Base-by-base conservation (phyloP, 495 filamentous ascomycete species). In the Aspergillus wentii region DNA sequence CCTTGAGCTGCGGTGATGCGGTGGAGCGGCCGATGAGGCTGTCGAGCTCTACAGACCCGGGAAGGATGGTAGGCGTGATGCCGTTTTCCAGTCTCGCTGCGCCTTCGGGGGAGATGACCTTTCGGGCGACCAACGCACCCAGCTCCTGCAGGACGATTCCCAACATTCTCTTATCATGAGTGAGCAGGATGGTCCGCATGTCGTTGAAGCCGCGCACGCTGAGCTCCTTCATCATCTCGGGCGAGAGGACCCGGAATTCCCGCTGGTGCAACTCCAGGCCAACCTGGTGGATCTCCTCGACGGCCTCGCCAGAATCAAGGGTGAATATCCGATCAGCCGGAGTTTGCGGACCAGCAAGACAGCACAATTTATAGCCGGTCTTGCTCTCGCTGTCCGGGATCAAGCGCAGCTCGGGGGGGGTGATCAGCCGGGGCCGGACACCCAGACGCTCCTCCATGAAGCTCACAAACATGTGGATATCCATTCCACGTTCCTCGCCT, bases 91-190 rank as follows among this genome's bases (percentile, higher is more conserved):
- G 51, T 6, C 41, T n/a, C 4, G 21, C 21, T 1, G 51, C 65
- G 29, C 69, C 54, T 5, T 23, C 31, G 8, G 35, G 8, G 6
- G 55, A 54, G 11, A 72, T 27, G 9, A 59, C 49, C 1, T 35
- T 32, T 25, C 40, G 19, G 1, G 33, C 17, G 0, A 67, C 52
- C 1, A 71, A 44, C 3, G 36, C 29, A 4, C 43, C 37, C 1
- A 70, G 35, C 30, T 72, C 66, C 41, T 67, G 53, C 11, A 20
- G 46, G 1, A 72, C 34, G 15, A 72, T 49, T 6, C 66, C 64
- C 2, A 72, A 46, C 54, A 72, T 66, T 3, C 69, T 52, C 45
- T 72, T 72, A 35, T 71, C 69, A 38, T 71, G 69, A 7, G 54
- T 49, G 3, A 72, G 52, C 3, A 65, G 51, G 6, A 72, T 50